Conservation (phyloP, 352 stramenopile species). For the Pythium dissotocum region DNA sequence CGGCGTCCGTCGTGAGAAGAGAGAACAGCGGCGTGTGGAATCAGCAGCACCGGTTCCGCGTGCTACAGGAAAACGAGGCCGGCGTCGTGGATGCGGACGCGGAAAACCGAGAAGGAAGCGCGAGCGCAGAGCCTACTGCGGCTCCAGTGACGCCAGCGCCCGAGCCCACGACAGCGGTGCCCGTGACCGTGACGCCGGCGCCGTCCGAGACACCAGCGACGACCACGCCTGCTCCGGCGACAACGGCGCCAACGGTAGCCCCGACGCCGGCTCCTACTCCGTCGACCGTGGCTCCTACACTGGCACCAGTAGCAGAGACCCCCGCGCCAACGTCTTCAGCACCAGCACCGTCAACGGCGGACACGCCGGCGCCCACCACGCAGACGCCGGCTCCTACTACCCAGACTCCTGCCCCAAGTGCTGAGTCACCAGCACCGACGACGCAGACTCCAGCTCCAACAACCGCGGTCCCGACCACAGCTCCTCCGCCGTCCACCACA, state of each 20-base stretch:
- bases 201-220: conserved; percentile 6
- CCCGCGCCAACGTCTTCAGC: neutral
- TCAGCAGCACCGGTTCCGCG: neutral
- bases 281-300: conserved; percentile 2
- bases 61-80: conserved; percentile 1
- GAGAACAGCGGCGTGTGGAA: neutral
- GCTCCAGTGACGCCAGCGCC: neutral
- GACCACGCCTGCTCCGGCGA: conserved; percentile 15
- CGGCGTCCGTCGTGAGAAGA: neutral
- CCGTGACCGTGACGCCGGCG: neutral
- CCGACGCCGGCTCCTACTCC: conserved; percentile 7
- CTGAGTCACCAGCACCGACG: conserved; percentile 14
- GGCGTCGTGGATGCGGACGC: neutral
- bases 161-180: too few relatives aligned
- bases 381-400: conserved; percentile 13
- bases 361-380: conserved; percentile 7
- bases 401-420: conserved; percentile 11
- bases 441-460: conserved; percentile 10
- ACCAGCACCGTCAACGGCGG: conserved; percentile 6
- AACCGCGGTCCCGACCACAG: neutral
- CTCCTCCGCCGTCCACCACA: neutral
- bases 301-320: neutral
- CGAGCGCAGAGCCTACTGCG: neutral
- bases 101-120: conserved; percentile 18
- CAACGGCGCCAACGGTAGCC: neutral